These are phyloP conservation scores for Fusarium buharicum DNA, from an alignment of 2,329 filamentous ascomycete species.

Conservation along the genomic window DNA sequence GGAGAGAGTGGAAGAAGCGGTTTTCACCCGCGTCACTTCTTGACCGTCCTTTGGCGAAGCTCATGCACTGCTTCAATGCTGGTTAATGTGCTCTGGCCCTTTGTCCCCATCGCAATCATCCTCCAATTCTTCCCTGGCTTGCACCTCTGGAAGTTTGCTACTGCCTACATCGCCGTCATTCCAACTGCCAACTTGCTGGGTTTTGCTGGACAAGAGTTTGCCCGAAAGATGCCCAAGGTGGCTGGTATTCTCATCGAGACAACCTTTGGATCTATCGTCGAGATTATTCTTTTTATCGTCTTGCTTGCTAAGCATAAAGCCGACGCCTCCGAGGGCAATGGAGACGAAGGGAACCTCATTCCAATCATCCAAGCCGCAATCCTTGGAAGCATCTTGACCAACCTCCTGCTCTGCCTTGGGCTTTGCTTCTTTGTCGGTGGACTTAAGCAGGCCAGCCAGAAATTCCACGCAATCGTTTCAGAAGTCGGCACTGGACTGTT, in stretches of 20 bases:
- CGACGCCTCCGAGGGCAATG: conserved; percentile 28
- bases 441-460: conserved; percentile 66
- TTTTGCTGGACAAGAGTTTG: conserved; percentile 65
- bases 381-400: conserved; percentile 74
- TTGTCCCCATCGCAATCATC: conserved; percentile 58
- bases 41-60: conserved; percentile 55
- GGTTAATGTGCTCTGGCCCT: conserved; percentile 61
- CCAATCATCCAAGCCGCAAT: conserved; percentile 76
- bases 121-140: conserved; percentile 51
- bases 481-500: conserved; percentile 74
- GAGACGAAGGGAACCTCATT: conserved; percentile 55
- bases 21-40: conserved; percentile 56
- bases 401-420: conserved; percentile 73
- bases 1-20: conserved; percentile 59
- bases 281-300: conserved; percentile 75
- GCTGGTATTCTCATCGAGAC: conserved; percentile 63
- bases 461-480: conserved; percentile 73
- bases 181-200: conserved; percentile 61
- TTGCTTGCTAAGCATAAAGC: conserved; percentile 57
- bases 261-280: conserved; percentile 71
- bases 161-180: conserved; percentile 60
- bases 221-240: conserved; percentile 72
- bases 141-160: conserved; percentile 58
- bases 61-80: conserved; percentile 57
- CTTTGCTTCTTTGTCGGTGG: conserved; percentile 75